phyloP scores from a whole-genome alignment of 1,139 yeast genomes.

The Geotrichum fermentans region DNA sequence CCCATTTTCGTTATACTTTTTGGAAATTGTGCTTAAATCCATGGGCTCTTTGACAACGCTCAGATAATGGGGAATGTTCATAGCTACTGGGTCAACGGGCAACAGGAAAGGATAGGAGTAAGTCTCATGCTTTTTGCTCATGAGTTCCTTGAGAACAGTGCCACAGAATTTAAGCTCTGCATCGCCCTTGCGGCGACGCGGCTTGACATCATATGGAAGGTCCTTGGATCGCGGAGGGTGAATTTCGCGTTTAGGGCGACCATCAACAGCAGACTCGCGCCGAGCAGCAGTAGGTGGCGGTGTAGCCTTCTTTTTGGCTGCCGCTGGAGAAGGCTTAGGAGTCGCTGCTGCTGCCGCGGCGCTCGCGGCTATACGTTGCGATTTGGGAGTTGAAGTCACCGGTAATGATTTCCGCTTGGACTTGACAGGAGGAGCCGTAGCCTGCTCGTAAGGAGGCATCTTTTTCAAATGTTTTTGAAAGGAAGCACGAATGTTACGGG shows the following conservation, averaged over 20 bases:
- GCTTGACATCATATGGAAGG: conserved; percentile 79
- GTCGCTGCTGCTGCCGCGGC: conserved; percentile 26
- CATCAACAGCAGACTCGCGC: conserved; percentile 56
- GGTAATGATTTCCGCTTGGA: conserved; percentile 30
- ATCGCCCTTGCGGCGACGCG: conserved; percentile 85
- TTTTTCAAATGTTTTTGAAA: conserved; percentile 90
- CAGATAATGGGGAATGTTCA: conserved; percentile 83
- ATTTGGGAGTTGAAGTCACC: conserved; percentile 24
- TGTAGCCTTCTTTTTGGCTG: conserved; percentile 3
- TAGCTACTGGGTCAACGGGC: conserved; percentile 94
- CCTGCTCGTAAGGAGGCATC: conserved; percentile 78
- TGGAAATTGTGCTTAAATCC: conserved; percentile 85
- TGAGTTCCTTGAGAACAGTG: conserved; percentile 74
- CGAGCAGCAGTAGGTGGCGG: conserved; percentile 45
- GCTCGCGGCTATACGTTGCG: conserved; percentile 19
- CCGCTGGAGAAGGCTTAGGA: conserved; percentile 8
- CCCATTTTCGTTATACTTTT: conserved; percentile 76
- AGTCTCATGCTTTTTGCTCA: conserved; percentile 74
- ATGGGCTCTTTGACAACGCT: conserved; percentile 86
- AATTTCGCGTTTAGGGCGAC: conserved; percentile 89
- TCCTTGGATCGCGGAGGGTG: conserved; percentile 97
- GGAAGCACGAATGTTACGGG: conserved; percentile 78
- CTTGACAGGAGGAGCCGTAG: conserved; percentile 33
- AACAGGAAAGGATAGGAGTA: conserved; percentile 85
- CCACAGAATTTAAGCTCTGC: conserved; percentile 85